Evolutionary conservation across 192 early-diverging fungal genomes (phyloP).

Genomic region (Rhizophlyctis rosea): DNA sequence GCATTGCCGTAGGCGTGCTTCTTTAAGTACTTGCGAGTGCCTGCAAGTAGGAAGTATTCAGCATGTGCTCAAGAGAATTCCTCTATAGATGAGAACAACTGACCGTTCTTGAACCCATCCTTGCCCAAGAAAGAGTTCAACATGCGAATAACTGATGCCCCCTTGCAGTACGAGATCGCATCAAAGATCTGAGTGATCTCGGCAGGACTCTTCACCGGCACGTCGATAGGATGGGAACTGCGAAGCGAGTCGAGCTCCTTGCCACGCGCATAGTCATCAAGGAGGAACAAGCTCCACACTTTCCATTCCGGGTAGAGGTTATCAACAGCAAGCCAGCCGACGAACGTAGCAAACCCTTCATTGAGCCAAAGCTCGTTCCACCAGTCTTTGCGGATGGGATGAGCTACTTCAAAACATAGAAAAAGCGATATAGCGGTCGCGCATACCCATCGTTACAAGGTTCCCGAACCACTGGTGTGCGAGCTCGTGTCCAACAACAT

Average conservation of each 20-base stretch:
- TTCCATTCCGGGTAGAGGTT: constrained; percentile 93
- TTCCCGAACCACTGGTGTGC: constrained; percentile 93
- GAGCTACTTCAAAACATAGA: too few species aligned
- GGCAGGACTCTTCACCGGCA: constrained; percentile 74
- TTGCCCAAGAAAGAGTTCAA: constrained; percentile 52
- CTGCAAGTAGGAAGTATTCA: neutral
- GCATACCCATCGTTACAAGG: constrained; percentile 75
- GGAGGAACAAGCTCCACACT: constrained; percentile 85
- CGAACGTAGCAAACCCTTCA: constrained; percentile 97
- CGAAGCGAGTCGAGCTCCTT: constrained; percentile 78
- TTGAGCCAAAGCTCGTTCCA: constrained; percentile 96
- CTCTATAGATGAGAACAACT: too few species aligned
- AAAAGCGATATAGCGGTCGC: neutral
- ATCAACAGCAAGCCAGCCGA: constrained; percentile 83
- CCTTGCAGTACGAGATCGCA: constrained; percentile 88
- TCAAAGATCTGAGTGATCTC: constrained; percentile 96
- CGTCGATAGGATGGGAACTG: constrained; percentile 90
- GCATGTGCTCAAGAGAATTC: neutral
- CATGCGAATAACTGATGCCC: constrained; percentile 93
- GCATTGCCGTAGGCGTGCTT: constrained; percentile 84
- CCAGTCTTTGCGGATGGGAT: too few species aligned
- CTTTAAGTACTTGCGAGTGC: constrained; percentile 63
- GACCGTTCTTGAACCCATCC: constrained; percentile 26
- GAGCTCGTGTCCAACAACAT: constrained; percentile 90
- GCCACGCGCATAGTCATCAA: constrained; percentile 71